Evolutionary conservation across 129 eudicot species (phyloP).

Genomic region (Centrapalus pauciflorus): DNA sequence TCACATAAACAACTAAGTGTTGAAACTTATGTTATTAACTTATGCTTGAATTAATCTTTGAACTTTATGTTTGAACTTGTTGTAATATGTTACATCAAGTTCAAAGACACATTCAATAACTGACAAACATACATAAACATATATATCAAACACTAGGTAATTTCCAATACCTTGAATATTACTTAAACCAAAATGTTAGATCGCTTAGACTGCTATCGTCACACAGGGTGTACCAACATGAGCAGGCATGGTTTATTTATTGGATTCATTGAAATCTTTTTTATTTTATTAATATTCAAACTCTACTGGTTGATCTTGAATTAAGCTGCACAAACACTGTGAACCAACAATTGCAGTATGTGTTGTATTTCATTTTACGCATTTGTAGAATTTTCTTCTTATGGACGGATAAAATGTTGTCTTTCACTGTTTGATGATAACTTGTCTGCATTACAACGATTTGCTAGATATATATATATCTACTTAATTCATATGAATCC

Average conservation of each 20-base stretch:
- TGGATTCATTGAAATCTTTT: not conserved
- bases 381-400: not conserved
- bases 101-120: no score
- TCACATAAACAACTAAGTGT: no score
- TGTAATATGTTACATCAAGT: no score
- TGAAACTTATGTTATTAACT: no score
- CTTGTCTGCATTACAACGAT: not conserved
- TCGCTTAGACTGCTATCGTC: conserved; percentile 82
- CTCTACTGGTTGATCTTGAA: not conserved
- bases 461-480: not conserved
- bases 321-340: not conserved
- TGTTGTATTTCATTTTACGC: not conserved
- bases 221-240: conserved; percentile 76
- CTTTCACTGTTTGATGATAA: not conserved
- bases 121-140: no score
- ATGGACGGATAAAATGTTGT: not conserved
- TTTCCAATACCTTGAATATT: no score
- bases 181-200: no score
- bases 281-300: not conserved
- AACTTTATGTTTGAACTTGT: no score
- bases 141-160: no score
- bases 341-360: not conserved
- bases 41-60: no score
- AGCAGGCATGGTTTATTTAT: conserved; percentile 46
- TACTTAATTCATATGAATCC: not conserved